Conservation (phyloP, 2,329 filamentous ascomycete species). For the Clonostachys sp. region DNA sequence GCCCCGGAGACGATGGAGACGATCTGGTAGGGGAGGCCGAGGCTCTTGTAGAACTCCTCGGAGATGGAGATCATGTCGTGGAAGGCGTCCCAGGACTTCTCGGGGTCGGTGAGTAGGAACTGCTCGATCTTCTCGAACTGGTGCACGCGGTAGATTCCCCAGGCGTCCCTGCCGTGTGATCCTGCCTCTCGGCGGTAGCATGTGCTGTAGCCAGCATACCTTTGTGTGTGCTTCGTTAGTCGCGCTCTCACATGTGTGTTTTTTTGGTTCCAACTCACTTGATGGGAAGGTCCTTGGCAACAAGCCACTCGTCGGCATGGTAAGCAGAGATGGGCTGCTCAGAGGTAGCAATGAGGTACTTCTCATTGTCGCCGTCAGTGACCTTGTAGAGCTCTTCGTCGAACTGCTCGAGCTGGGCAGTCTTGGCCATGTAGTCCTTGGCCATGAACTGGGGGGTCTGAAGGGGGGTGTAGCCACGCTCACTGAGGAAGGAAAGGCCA, state of each 20-base stretch:
- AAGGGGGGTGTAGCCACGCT: constrained; percentile 75
- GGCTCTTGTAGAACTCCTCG: constrained; percentile 91
- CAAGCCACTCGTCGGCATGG: constrained; percentile 91
- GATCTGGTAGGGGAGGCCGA: constrained; percentile 85
- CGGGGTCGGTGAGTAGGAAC: constrained; percentile 76
- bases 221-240: constrained; percentile 38
- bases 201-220: constrained; percentile 86
- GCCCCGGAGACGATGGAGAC: constrained; percentile 96
- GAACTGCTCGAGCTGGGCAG: constrained; percentile 93
- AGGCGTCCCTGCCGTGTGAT: constrained; percentile 80
- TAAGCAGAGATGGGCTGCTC: constrained; percentile 94
- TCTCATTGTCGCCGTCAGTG: constrained; percentile 77
- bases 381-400: constrained; percentile 98
- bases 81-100: constrained; percentile 89
- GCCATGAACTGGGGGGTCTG: constrained; percentile 94
- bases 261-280: constrained; percentile 46
- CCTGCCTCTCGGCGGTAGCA: constrained; percentile 97
- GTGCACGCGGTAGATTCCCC: constrained; percentile 97
- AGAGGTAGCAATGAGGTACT: constrained; percentile 74
- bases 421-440: constrained; percentile 95
- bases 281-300: constrained; percentile 79
- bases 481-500: constrained; percentile 80
- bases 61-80: constrained; percentile 88
- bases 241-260: neutral
- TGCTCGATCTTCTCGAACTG: constrained; percentile 94